Base-by-base conservation (phyloP, 805 yeast genomes). In the Kodamaea laetipori region DNA sequence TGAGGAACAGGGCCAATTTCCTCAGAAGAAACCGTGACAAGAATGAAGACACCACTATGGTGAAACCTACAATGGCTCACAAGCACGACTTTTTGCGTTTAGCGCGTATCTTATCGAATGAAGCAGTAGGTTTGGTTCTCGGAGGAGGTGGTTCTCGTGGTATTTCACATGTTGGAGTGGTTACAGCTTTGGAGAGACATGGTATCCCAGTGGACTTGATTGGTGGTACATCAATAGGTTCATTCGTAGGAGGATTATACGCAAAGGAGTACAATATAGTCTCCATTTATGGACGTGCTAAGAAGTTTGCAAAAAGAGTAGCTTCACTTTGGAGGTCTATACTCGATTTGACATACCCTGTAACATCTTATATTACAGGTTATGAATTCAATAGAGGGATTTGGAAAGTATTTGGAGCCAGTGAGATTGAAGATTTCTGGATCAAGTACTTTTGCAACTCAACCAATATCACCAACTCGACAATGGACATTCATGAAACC, bases 131-230 rank as follows among this genome's bases (percentile, higher is more conserved):
- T 0, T 69, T 94, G 13, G 97, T 92, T 4, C 70, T 92, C 3
- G 99, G 99, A 5, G 99, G 99, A 10, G 99, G 99, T 31, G 99
- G 99, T 33, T 96, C 98, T 0, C 74, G 98, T 53, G 99, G 99
- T 1, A 74, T 92, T 10, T 79, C 96, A 10, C 99, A 92, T 60
- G 73, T 92, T 31, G 99, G 99, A 3, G 84, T 94, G 3, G 78
- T 92, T n/a, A 80, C 81, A 39, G 96, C 97, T 0, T 66, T 92
- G 7, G 98, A 92, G 60, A 95, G 87, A 50, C 81, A 82, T 43
- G 97, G 97, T 0, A 86, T 92, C 10, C 99, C 99, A 0, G 82
- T 94, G 27, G 99, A 92, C 64, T 70, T 90, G 48, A 79, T 92
- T 39, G 99, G 99, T 1, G 99, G 99, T 2, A 92, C 99, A 0